Conservation (phyloP, 805 yeast species). For the Brettanomyces custersianus region DNA sequence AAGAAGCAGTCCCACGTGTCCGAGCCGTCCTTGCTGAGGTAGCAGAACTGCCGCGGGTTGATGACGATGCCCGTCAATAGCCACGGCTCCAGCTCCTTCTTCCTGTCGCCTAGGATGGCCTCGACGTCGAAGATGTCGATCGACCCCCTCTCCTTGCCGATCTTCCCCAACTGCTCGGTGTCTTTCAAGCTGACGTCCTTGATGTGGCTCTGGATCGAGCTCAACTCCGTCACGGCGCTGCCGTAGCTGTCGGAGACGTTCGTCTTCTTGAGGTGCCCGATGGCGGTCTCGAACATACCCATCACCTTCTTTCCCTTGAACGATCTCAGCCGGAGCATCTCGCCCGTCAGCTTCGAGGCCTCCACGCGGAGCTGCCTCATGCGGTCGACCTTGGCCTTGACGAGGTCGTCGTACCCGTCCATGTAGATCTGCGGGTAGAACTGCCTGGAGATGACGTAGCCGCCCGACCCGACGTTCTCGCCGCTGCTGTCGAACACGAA, state of each 20-base stretch:
- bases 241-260: slow-evolving; percentile 1
- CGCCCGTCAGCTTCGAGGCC: slow-evolving; percentile 2
- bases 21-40: slow-evolving; percentile 7
- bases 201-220: slow-evolving; percentile 9
- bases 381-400: slow-evolving; percentile 12
- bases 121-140: slow-evolving; percentile 22
- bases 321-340: slow-evolving; percentile 17
- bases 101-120: slow-evolving; percentile 13
- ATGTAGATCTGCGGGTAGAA: slow-evolving; percentile 34
- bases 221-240: slow-evolving; percentile 16
- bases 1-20: slow-evolving; percentile 23
- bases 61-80: slow-evolving; percentile 29
- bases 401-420: slow-evolving; percentile 16
- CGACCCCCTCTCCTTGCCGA: slow-evolving; percentile 9
- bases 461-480: slow-evolving; percentile 18
- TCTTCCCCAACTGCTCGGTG: slow-evolving; percentile 8
- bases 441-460: slow-evolving; percentile 21
- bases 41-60: slow-evolving; percentile 24
- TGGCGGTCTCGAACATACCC: slow-evolving; percentile 16
- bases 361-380: slow-evolving; percentile 7
- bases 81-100: slow-evolving; percentile 27
- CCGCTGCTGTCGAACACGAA: slow-evolving; percentile 24
- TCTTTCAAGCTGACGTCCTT: slow-evolving; percentile 6
- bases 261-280: slow-evolving; percentile 17
- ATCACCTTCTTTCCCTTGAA: slow-evolving; percentile 26